These are phyloP conservation scores for Kodamaea sagamina DNA, from an alignment of 805 yeast genomes.

Conservation along the genomic window DNA sequence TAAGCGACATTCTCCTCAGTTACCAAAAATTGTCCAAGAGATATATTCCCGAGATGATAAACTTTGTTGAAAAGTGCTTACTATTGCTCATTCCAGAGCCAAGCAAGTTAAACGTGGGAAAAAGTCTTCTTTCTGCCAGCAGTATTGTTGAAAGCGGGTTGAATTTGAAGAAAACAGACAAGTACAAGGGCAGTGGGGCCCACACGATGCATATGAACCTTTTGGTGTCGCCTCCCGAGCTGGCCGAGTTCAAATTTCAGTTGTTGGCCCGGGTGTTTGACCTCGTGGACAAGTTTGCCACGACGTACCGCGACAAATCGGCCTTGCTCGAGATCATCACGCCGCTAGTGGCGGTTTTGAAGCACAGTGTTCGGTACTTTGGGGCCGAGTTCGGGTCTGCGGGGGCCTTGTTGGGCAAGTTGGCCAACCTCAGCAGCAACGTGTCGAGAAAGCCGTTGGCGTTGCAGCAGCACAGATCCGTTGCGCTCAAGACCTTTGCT, in stretches of 20 bases:
- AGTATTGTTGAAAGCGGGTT: constrained; percentile 15
- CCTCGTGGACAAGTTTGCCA: constrained; percentile 32
- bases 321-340: constrained; percentile 60
- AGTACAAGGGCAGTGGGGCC: constrained; percentile 17
- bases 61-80: constrained; percentile 56
- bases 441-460: constrained; percentile 57
- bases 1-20: constrained; percentile 63
- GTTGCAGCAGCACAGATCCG: constrained; percentile 79
- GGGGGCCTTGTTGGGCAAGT: constrained; percentile 48
- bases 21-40: constrained; percentile 84
- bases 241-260: constrained; percentile 24
- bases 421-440: constrained; percentile 47
- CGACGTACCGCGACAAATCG: constrained; percentile 61
- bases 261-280: constrained; percentile 36
- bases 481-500: constrained; percentile 79
- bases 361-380: constrained; percentile 37
- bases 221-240: constrained; percentile 6
- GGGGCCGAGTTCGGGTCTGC: constrained; percentile 30
- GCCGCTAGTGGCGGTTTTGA: constrained; percentile 48
- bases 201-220: constrained; percentile 12
- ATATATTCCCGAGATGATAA: constrained; percentile 74
- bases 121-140: constrained; percentile 13
- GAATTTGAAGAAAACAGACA: constrained; percentile 16
- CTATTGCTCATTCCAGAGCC: constrained; percentile 45
- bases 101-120: constrained; percentile 14